Conservation (phyloP, 371 early-diverging fungal species). For the Rhizopus delemar region DNA sequence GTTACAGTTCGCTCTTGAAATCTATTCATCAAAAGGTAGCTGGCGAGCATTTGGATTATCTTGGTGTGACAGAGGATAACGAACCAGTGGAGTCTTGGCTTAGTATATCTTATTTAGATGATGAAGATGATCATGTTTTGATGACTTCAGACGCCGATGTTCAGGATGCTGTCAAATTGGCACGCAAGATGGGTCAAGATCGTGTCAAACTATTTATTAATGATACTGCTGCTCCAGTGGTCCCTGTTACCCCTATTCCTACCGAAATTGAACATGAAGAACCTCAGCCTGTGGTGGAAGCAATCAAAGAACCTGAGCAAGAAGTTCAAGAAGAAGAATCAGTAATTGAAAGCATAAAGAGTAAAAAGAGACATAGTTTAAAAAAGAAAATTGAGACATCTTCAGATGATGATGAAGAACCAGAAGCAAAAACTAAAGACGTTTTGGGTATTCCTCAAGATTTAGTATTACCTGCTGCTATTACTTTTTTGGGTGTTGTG, state of each 20-base stretch:
- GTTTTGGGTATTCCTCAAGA: slow-evolving; percentile 52
- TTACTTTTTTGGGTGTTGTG: slow-evolving; percentile 59
- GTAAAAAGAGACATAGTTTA: slow-evolving; percentile 13
- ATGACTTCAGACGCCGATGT: slow-evolving; percentile 79
- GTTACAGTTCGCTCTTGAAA: slow-evolving; percentile 31
- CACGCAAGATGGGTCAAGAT: slow-evolving; percentile 72
- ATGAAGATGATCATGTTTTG: slow-evolving; percentile 86
- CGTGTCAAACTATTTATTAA: slow-evolving; percentile 77
- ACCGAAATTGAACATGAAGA: slow-evolving; percentile 5
- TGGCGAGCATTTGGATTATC: slow-evolving; percentile 33
- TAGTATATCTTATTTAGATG: slow-evolving; percentile 82
- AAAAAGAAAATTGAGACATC: slow-evolving; percentile 11
- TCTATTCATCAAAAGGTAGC: slow-evolving; percentile 41
- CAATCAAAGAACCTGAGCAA: slow-evolving; percentile 8
- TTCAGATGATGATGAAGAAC: slow-evolving; percentile 12
- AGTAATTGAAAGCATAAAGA: not conserved
- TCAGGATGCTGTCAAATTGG: slow-evolving; percentile 78
- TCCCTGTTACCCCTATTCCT: not conserved
- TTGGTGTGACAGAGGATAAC: slow-evolving; percentile 9
- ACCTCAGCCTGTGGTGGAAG: slow-evolving; percentile 1
- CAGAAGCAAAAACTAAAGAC: slow-evolving; percentile 11
- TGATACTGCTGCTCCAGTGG: slow-evolving; percentile 29
- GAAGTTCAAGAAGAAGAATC: slow-evolving; percentile 7
- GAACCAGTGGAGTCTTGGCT: slow-evolving; percentile 39
- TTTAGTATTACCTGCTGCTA: slow-evolving; percentile 60